Base-by-base conservation (phyloP, 2,329 filamentous ascomycete genomes). In the Chaetoscypha palmicola region DNA sequence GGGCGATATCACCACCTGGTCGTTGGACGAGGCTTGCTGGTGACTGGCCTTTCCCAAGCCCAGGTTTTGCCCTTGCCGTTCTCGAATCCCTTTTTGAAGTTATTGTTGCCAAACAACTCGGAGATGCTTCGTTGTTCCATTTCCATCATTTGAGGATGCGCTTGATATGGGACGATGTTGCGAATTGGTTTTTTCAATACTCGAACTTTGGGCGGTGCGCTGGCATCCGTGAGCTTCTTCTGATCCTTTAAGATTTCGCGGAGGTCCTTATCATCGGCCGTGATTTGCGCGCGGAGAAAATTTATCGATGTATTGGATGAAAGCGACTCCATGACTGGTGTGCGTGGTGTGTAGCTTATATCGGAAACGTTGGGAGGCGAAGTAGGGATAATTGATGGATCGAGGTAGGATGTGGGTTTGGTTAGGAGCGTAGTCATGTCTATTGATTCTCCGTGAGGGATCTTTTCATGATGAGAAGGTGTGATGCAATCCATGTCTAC, bases 401-500 rank as follows among this genome's bases (percentile, higher is more conserved):
- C 84, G 1, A 97, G 73, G 23, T 64, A 72, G 0, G 91, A 88
- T 16, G 71, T 62, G 0, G 73, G 55, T 3, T 86, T 92, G 1
- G 74, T 74, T 2, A 98, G 76, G 1, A 98, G 74, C n/a, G 81
- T 65, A 2, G 66, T 61, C 43, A 98, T 95, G 60, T 95, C 90
- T 7, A 98, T 64, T 48, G 80, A 89, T 66, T 97, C 90, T 26
- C 94, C 92, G 1, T 81, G 83, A 0, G 86, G 74, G 32, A 98
- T 97, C 22, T 82, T 73, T 0, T 75, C 73, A 0, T 76, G 75
- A 63, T 98, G 86, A 33, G 85, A 92, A 1, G 92, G 92, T 0
- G 92, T 98, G 33, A 97, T 67, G 62, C 92, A 98, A 59, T 95
- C 86, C 87, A 98, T 94, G 63, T 98, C 85, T 3, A 98, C 94